Percentiles rank a stretch among this genome's conserved stretches.
phyloP scores from a whole-genome alignment of 257 asterid species.

The Hygrophila difformis region DNA sequence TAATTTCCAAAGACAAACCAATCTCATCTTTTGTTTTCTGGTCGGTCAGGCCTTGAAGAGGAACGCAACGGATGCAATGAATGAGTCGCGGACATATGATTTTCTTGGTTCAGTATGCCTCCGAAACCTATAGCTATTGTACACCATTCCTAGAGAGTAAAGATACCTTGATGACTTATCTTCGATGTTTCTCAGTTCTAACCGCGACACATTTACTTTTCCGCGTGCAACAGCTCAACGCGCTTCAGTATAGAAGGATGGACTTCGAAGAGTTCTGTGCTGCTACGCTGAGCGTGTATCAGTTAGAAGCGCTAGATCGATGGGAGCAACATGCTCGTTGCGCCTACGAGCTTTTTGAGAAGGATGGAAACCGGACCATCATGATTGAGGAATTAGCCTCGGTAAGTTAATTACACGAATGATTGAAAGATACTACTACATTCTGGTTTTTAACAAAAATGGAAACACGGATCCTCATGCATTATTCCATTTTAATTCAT shows the following conservation, averaged over 20 bases:
- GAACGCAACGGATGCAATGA: slow-evolving; percentile 76
- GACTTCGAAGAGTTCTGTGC: slow-evolving; percentile 88
- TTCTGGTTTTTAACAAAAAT: neutral
- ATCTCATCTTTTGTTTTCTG: no score
- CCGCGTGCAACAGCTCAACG: slow-evolving; percentile 45
- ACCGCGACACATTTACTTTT: slow-evolving; percentile 2
- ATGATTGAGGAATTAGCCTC: slow-evolving; percentile 85
- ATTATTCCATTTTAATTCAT: slow-evolving; percentile 8
- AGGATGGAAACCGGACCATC: slow-evolving; percentile 82
- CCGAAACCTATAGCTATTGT: neutral
- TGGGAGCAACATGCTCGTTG: slow-evolving; percentile 93
- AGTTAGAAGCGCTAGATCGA: slow-evolving; percentile 69
- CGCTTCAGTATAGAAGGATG: slow-evolving; percentile 89
- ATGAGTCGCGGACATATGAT: slow-evolving; percentile 67
- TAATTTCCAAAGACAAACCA: no score
- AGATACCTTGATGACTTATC: no score
- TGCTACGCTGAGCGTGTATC: slow-evolving; percentile 66
- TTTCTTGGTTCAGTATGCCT: slow-evolving; percentile 61
- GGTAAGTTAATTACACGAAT: no score
- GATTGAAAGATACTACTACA: neutral
- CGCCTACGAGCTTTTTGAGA: slow-evolving; percentile 81
- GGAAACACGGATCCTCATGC: neutral
- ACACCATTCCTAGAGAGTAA: no score
- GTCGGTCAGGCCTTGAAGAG: slow-evolving; percentile 54
- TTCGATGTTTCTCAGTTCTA: no score